These are phyloP conservation scores for Dipteronia dyeriana DNA, from an alignment of 345 rosid genomes.

Conservation along the genomic window DNA sequence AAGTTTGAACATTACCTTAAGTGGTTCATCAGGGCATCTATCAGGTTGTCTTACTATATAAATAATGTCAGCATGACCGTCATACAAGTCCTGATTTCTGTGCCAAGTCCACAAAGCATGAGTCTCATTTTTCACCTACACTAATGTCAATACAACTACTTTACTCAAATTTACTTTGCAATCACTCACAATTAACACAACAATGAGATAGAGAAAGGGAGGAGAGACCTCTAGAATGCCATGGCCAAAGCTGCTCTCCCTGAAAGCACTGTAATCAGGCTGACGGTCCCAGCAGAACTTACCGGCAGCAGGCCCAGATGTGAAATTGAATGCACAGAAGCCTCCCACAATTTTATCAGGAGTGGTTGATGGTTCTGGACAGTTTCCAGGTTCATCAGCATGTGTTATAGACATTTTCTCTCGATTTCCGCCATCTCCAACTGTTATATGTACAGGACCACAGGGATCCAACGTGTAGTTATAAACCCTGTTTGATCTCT, in stretches of 20 bases:
- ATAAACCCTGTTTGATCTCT: conserved; percentile 87
- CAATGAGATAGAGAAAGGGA: neutral
- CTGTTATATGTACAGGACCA: conserved; percentile 72
- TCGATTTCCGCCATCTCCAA: conserved; percentile 80
- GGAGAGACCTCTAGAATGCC: conserved; percentile 53
- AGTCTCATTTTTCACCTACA: conserved; percentile 78
- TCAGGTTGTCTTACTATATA: conserved; percentile 76
- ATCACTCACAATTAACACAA: neutral
- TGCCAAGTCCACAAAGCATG: conserved; percentile 93
- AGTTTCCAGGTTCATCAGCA: conserved; percentile 82
- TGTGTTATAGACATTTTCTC: conserved; percentile 66
- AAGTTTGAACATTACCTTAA: conserved; percentile 23
- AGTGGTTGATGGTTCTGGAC: conserved; percentile 61
- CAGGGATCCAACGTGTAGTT: conserved; percentile 85
- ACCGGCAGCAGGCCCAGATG: conserved; percentile 66
- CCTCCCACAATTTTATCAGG: conserved; percentile 52
- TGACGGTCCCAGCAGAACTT: conserved; percentile 68
- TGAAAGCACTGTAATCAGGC: conserved; percentile 58
- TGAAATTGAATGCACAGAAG: conserved; percentile 64
- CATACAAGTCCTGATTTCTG: conserved; percentile 60
- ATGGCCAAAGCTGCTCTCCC: conserved; percentile 67
- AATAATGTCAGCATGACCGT: conserved; percentile 48
- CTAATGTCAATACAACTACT: neutral
- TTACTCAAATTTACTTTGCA: neutral
- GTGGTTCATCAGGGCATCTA: conserved; percentile 35